Evolutionary conservation across 1,284 basidiomycete genomes (phyloP), one percentile per base, ranked within the genome.

Genomic region (Inonotus obliquus): DNA sequence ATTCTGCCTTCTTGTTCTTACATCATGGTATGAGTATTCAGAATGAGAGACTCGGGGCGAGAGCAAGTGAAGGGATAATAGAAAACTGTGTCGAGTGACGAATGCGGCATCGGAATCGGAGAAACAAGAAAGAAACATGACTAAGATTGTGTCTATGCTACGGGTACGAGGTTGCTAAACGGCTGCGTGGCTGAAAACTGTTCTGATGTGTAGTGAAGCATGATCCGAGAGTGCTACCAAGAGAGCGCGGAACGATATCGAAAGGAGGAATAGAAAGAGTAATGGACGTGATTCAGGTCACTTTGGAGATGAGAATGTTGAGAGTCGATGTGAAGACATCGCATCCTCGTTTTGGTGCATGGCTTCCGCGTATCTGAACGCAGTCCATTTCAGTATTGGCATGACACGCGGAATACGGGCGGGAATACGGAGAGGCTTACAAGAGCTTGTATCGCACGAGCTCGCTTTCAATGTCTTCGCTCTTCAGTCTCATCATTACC

Each of bases 361-460:
- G 4, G 91, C 86, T 73, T 94, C 92, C 21, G 93, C 92, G 69
- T 94, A 95, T 62, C 92, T 94, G n/a, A 66, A 9, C 57, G 21
- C 39, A 48, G 32, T 32, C 32, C 32, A 9, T n/a, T n/a, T n/a
- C 0, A 49, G 21, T 1, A 17, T 55, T 44, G 61, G 11, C 25
- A 51, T 13, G 13, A 29, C 4, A 44, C 49, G 59, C 37, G 63
- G 23, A 53, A 51, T 44, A 32, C 27, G 35, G 25, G 63, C 52
- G 29, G 4, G 27, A 35, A 44, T 17, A 41, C 5, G 32, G 35
- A 25, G 32, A 25, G 13, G 79, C 91, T 72, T 69, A 94, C 92
- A 95, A 74, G 41, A 95, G 76, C 74, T 96, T 97, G 74, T 95
- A 97, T 47, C 89, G 85, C 38, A 97, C 94, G 10, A 97, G 83